Evolutionary conservation across 371 early-diverging fungal genomes (phyloP), one percentile per base, ranked within the genome.

Genomic region (Umbelopsis sp.): DNA sequence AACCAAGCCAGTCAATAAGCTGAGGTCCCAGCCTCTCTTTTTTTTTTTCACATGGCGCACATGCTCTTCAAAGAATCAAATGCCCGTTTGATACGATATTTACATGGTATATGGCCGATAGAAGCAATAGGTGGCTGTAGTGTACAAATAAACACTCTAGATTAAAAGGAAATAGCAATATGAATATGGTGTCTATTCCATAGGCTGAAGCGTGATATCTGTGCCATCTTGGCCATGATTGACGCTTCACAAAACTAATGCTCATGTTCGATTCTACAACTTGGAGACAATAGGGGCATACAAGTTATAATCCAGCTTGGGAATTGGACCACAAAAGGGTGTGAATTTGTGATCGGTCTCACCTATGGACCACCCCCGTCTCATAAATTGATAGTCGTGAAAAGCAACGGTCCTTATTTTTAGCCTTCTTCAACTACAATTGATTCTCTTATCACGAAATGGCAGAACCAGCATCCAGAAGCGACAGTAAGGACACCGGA

Each of bases 351-450:
- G n/a, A 16, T 5, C 16, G 16, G 48, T 48, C 48, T 48, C 48
- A 48, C n/a, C 20, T 20, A 48, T 48, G 7, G 41, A 6, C 18
- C 48, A n/a, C 14, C 48, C 48, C 48, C 48, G 48, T 20, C 18
- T 48, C n/a, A 48, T 48, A 48, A 48, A 48, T 48, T 48, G 48
- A 48, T n/a, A 12, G 48, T 48, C 48, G 38, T 41, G 53, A 51
- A 52, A 35, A 22, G 44, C 24, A 35, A 16, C 16, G 16, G 18
- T 18, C 14, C 18, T 48, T 48, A 12, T 48, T 11, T 48, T 57
- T 12, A 37, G 18, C 35, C 57, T 29, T 29, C 35, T 35, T 35
- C 29, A 18, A 35, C 18, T 16, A 18, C 29, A 41, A 41, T 37
- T 9, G 18, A 18, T 37, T 16, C 18, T 0, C 14, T 32, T 11